Conservation (phyloP, 768 basidiomycete genomes). For the Boletus edulis region DNA sequence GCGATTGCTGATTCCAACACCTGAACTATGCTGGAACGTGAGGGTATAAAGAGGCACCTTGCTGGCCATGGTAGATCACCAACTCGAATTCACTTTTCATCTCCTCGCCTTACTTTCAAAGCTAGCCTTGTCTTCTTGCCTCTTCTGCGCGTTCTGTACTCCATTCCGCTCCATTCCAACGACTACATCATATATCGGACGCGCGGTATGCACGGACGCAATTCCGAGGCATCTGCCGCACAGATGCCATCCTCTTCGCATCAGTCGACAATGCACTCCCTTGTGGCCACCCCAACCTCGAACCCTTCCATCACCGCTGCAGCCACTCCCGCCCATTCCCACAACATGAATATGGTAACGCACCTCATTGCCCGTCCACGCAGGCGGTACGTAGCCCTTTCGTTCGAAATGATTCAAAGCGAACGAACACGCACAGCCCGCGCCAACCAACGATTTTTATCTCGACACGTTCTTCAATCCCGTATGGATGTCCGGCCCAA, state of each 20-base stretch:
- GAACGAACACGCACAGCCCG: neutral
- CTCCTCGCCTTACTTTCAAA: neutral
- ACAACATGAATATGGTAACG: neutral
- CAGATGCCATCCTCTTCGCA: neutral
- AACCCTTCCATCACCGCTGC: neutral
- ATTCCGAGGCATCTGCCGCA: neutral
- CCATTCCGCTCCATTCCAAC: neutral
- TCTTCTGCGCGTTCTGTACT: neutral
- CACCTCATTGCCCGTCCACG: neutral
- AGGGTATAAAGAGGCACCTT: neutral
- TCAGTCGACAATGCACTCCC: neutral
- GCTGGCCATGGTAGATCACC: neutral
- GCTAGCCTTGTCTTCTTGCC: neutral
- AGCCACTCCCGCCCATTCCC: neutral
- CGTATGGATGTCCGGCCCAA: constrained; percentile 29
- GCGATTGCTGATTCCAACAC: too few relatives aligned
- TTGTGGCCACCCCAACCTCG: neutral
- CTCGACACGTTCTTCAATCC: constrained; percentile 42
- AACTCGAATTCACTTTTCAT: neutral
- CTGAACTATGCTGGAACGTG: neutral
- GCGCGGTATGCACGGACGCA: neutral
- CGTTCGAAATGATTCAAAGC: too few relatives aligned
- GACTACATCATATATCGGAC: neutral
- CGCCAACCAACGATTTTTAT: constrained; percentile 41
- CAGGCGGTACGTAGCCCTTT: neutral